Evolutionary conservation across 2,329 filamentous ascomycete species (phyloP).

Genomic region (Neonectria neomacrospora): DNA sequence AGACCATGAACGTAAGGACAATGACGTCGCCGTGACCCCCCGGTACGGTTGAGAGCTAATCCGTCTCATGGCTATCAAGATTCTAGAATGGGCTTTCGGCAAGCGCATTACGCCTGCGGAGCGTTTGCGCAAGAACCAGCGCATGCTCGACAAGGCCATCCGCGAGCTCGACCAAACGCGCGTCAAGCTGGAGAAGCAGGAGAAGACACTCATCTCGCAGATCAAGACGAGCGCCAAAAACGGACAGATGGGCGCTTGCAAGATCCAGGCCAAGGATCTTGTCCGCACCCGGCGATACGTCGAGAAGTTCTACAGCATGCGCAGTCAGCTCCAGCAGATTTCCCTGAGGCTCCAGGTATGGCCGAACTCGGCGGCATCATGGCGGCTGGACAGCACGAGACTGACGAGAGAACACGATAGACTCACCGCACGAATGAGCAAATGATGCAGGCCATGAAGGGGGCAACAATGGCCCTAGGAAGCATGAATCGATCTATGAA

Average conservation of each 20-base stretch:
- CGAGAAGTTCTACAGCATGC: constrained; percentile 98
- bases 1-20: constrained; percentile 45
- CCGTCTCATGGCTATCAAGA: constrained; percentile 60
- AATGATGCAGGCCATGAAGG: constrained; percentile 99
- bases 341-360: constrained; percentile 90
- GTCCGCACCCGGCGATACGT: constrained; percentile 94
- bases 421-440: constrained; percentile 98
- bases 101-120: constrained; percentile 98
- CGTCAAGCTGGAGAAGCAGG: constrained; percentile 96
- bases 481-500: constrained; percentile 99
- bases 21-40: constrained; percentile 33
- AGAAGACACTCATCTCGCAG: constrained; percentile 94
- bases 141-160: constrained; percentile 96
- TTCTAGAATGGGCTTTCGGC: constrained; percentile 98
- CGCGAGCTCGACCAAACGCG: constrained; percentile 95
- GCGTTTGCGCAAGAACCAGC: constrained; percentile 91
- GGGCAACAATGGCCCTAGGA: constrained; percentile 88
- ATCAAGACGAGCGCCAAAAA: constrained; percentile 99
- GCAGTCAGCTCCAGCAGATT: constrained; percentile 95
- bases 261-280: constrained; percentile 97
- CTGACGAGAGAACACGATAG: constrained; percentile 56
- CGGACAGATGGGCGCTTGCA: constrained; percentile 97
- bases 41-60: constrained; percentile 35
- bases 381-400: not conserved
- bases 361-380: not conserved